Conservation (phyloP, 768 basidiomycete genomes). For the Trametes cubensis region DNA sequence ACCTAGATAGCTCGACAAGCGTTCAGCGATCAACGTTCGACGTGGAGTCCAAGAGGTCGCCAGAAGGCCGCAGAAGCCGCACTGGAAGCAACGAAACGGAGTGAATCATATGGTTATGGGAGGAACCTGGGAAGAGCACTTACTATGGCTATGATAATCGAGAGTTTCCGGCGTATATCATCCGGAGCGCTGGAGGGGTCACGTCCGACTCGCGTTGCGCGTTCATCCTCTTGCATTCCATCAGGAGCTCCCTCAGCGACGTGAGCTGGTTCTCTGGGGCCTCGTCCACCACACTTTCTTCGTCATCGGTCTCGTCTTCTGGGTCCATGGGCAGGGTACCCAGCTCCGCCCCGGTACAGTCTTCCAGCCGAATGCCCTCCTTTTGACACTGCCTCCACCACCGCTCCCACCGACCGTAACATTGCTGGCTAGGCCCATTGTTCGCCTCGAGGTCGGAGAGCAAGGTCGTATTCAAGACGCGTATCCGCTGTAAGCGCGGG, state of each 20-base stretch:
- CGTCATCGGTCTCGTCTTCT: constrained; percentile 38
- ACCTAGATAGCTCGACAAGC: neutral
- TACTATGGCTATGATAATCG: constrained; percentile 18
- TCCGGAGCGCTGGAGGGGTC: constrained; percentile 17
- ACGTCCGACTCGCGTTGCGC: constrained; percentile 21
- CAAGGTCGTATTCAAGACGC: constrained; percentile 58
- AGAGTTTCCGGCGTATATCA: constrained; percentile 19
- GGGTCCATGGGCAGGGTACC: constrained; percentile 45
- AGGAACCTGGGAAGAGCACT: constrained; percentile 1
- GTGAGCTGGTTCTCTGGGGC: constrained; percentile 35
- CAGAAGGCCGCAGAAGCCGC: neutral
- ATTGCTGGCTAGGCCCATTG: constrained; percentile 47
- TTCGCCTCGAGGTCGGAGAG: constrained; percentile 59
- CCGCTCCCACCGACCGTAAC: constrained; percentile 60
- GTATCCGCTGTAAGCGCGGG: constrained; percentile 59
- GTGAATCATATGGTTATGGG: neutral
- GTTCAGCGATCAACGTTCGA: neutral
- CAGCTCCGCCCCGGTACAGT: constrained; percentile 70
- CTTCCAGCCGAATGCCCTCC: constrained; percentile 64
- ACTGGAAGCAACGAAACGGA: neutral
- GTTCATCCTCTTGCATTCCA: constrained; percentile 55
- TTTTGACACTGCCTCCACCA: constrained; percentile 63
- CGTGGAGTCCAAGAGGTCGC: neutral
- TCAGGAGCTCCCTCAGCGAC: constrained; percentile 57
- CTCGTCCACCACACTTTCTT: constrained; percentile 31